Base-by-base conservation (phyloP, 2,329 filamentous ascomycete species). In the Gnomoniopsis sp. region DNA sequence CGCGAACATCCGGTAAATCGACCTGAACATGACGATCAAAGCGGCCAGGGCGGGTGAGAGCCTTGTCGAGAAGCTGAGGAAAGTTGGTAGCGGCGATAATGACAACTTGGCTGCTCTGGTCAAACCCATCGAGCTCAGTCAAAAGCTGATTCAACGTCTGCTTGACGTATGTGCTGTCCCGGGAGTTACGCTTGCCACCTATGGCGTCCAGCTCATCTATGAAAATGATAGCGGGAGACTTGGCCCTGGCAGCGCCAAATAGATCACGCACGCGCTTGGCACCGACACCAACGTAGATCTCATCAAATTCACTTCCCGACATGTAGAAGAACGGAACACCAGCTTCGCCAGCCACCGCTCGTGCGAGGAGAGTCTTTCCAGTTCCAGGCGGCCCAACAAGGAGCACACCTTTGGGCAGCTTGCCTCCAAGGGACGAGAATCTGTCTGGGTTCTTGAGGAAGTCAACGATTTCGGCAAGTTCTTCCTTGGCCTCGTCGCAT, bases 251-350 rank as follows among this genome's bases (percentile, higher is more conserved):
- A 2, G 67, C 65, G 44, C 67, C 60, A 58, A 74, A 74, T 41
- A 74, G 69, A 48, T 74, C 95, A 60, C 95, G 91, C 51, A 99
- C 93, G 69, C 95, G 90, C 80, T 99, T 73, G 38, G 72, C 72
- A 50, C 72, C 72, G 12, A 99, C 95, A 70, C 95, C 95, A 38
- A 99, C 96, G 69, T 97, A 99, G 54, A 99, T 89, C 75, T 99
- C 95, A 69, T 99, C 95, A 70, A 99, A 99, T 73, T 99, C 95
- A 59, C 91, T 96, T 53, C 95, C 95, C 69, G 95, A 99, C 93
- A 99, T 98, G 82, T 97, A 99, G 82, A 98, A 99, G 82, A 99
- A 99, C 1, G 95, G 95, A 19, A 99, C 95, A 57, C 93, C 95
- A 55, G 95, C 93, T 77, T 99, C 95, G 54, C 95, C 95, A 50